Conservation (phyloP, 768 basidiomycete genomes). For the Leccinum variicolor region DNA sequence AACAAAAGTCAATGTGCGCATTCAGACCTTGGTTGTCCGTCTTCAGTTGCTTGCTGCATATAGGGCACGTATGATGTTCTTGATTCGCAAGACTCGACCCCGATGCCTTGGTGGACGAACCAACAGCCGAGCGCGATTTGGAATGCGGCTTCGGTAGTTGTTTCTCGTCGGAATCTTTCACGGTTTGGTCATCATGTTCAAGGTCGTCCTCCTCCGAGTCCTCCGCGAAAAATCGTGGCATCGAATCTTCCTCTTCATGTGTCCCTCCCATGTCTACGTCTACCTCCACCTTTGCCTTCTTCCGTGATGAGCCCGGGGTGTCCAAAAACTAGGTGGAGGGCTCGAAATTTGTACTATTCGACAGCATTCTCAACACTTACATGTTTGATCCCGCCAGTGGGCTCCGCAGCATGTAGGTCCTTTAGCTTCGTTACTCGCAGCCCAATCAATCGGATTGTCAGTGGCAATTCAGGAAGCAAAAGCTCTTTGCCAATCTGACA, state of each 20-base stretch:
- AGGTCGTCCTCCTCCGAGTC: slow-evolving; percentile 24
- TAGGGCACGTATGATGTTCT: slow-evolving; percentile 57
- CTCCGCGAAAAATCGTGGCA: slow-evolving; percentile 55
- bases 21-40: slow-evolving; percentile 80
- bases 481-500: slow-evolving; percentile 76
- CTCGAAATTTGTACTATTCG: background rate
- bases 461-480: slow-evolving; percentile 73
- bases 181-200: slow-evolving; percentile 3
- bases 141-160: background rate
- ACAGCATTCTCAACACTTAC: slow-evolving; percentile 39
- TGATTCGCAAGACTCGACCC: slow-evolving; percentile 6
- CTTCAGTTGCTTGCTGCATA: slow-evolving; percentile 60
- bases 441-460: slow-evolving; percentile 82
- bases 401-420: slow-evolving; percentile 57
- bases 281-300: slow-evolving; percentile 36
- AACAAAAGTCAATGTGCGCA: slow-evolving; percentile 85
- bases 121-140: slow-evolving; percentile 14
- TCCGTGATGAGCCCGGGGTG: slow-evolving; percentile 34
- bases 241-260: slow-evolving; percentile 31
- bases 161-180: slow-evolving; percentile 8
- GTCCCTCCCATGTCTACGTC: slow-evolving; percentile 7
- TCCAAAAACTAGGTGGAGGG: slow-evolving; percentile 54
- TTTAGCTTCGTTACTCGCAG: slow-evolving; percentile 85
- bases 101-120: slow-evolving; percentile 8
- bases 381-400: slow-evolving; percentile 63